A percentile compares a stretch with the other conserved stretches of the same genome.
Conservation (phyloP, 129 eudicot species). For the Tagetes patula region DNA sequence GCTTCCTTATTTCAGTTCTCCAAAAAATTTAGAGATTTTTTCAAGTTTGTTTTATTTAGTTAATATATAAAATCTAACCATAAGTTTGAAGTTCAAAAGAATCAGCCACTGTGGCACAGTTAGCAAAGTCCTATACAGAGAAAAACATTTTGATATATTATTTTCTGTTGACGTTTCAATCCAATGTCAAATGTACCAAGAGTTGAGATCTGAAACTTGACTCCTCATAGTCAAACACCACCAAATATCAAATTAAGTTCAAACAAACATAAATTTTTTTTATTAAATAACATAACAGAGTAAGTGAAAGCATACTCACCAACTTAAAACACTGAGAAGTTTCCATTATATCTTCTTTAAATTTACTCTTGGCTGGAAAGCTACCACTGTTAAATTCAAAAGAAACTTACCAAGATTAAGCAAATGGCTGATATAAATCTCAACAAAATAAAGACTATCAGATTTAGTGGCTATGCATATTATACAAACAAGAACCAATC, state of each 20-base stretch:
- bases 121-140: not conserved
- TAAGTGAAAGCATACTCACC: conserved; percentile 45
- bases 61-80: not conserved
- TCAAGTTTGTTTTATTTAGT: not conserved
- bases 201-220: conserved; percentile 21
- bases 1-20: not conserved
- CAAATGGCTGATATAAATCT: not conserved
- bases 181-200: conserved; percentile 6
- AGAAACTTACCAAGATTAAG: not conserved
- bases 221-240: conserved; percentile 7
- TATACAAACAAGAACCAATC: conserved; percentile 19
- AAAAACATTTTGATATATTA: not conserved
- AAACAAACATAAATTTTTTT: conserved; percentile 5
- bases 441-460: not conserved
- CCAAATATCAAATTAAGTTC: not conserved
- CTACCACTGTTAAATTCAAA: conserved; percentile 49
- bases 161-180: conserved; percentile 4
- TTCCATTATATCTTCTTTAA: conserved; percentile 35
- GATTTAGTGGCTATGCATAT: not conserved
- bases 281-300: conserved; percentile 5
- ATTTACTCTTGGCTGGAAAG: conserved; percentile 49
- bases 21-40: not conserved
- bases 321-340: conserved; percentile 45
- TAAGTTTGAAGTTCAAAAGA: not conserved
- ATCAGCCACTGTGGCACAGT: not conserved